Evolutionary conservation across 2,329 filamentous ascomycete species (phyloP).

Genomic region (Didymella arachidicola): DNA sequence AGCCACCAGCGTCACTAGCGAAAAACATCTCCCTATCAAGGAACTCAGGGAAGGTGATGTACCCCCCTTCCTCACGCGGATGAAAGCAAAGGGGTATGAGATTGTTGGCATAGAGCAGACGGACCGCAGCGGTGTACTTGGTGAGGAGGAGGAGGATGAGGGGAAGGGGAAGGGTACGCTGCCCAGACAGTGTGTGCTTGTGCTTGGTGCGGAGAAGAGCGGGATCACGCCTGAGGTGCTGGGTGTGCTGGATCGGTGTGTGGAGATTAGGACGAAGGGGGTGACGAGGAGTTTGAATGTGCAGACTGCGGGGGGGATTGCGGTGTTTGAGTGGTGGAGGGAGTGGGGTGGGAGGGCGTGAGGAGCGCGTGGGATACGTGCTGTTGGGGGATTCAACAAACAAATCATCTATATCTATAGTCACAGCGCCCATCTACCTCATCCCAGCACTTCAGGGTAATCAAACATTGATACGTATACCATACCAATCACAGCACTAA

Average conservation of each 20-base stretch:
- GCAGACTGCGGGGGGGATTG: constrained; percentile 61
- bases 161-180: constrained; percentile 37
- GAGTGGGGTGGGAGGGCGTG: constrained; percentile 45
- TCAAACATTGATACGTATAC: too few relatives aligned
- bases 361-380: background rate
- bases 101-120: constrained; percentile 65
- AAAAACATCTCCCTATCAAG: constrained; percentile 58
- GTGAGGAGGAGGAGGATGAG: constrained; percentile 30
- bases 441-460: too few relatives aligned
- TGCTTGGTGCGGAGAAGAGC: constrained; percentile 61
- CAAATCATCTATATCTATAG: too few relatives aligned
- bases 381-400: too few relatives aligned
- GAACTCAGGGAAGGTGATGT: constrained; percentile 45
- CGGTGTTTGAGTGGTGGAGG: constrained; percentile 61
- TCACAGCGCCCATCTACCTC: too few relatives aligned
- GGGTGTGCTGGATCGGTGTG: constrained; percentile 59
- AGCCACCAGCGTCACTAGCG: constrained; percentile 58
- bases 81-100: constrained; percentile 58
- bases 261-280: constrained; percentile 62
- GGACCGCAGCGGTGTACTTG: constrained; percentile 57
- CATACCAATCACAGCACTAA: too few relatives aligned
- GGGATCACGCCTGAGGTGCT: constrained; percentile 59
- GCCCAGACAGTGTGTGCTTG: constrained; percentile 53
- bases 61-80: constrained; percentile 50
- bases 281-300: constrained; percentile 64